Percentiles rank a stretch among this genome's conserved stretches.
Conservation (phyloP, 352 stramenopile genomes). For the Pythium myriotylum region DNA sequence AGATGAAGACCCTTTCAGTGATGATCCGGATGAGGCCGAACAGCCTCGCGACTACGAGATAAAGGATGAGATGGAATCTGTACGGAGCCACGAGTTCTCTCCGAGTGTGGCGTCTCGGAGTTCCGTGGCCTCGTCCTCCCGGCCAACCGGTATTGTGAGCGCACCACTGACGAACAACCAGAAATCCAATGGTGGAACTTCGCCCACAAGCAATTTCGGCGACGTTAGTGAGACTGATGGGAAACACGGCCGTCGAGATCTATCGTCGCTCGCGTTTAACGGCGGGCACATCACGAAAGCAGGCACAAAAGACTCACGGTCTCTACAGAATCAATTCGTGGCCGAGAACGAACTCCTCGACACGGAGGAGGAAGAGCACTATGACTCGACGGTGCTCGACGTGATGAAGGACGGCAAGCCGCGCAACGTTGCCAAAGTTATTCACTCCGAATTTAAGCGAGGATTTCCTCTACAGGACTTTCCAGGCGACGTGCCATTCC, state of each 20-base stretch:
- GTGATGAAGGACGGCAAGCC: conserved; percentile 61
- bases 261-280: conserved; percentile 1
- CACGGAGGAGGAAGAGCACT: conserved; percentile 41
- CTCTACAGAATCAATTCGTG: background rate
- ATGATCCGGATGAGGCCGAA: conserved; percentile 19
- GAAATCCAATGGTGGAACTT: background rate
- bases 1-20: conserved; percentile 37
- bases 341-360: conserved; percentile 37
- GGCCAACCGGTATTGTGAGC: background rate
- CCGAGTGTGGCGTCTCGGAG: conserved; percentile 6
- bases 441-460: conserved; percentile 51
- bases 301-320: background rate
- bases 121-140: background rate
- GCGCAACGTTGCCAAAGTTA: conserved; percentile 50
- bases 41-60: background rate
- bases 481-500: conserved; percentile 50
- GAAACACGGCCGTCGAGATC: background rate
- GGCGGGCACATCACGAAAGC: background rate
- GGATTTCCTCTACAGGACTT: conserved; percentile 52
- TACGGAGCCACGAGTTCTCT: conserved; percentile 10
- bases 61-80: conserved; percentile 15
- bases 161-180: background rate
- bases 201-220: background rate
- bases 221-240: background rate
- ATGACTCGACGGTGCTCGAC: conserved; percentile 49